Base-by-base conservation (phyloP, 2,329 filamentous ascomycete species). In the Coleophoma crateriformis region DNA sequence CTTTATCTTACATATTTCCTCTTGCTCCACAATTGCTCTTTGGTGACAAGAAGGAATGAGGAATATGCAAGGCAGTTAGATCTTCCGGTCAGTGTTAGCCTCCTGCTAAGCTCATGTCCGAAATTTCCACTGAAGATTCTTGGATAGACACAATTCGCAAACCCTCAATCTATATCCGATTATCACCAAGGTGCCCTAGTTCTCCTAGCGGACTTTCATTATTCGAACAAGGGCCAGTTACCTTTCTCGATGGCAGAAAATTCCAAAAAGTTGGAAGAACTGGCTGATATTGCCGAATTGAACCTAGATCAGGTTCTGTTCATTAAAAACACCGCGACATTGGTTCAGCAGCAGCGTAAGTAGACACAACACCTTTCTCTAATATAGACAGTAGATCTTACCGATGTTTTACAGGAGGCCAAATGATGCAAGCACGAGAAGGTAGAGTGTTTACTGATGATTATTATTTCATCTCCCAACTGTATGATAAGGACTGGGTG, bases 271-370 rank as follows among this genome's bases (percentile, higher is more conserved):
- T 11, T 41, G 17, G n/a, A 37, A 37, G 38, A 41, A 11, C 5
- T n/a, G 12, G 38, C 38, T 17, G 19, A 13, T 13, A 11, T 11
- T 17, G 38, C 38, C 11, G 38, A 41, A 19, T 19, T 41, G 11
- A 19, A 41, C 17, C 13, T 17, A 13, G 38, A 41, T 13, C 38
- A 41, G 38, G 17, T 14, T 11, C 13, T 11, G 11, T 41, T 41
- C 19, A 19, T 41, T 17, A 17, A 11, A 17, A 17, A 41, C 13
- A 41, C 38, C n/a, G 34, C 34, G n/a, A 37, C 12, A 37, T 37
- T 37, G 34, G 34, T 37, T n/a, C 11, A 37, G n/a, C 12, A 37
- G n/a, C 1, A 79, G 79, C 38, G 82, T 72, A 19, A 19, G 19
- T 19, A 19, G 19, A 19, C 3, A 19, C 19, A 19, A 19, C 19